A percentile compares a stretch with the other conserved stretches of the same genome.
phyloP scores from a whole-genome alignment of 1,284 basidiomycete species.

The Sparassis latifolia region DNA sequence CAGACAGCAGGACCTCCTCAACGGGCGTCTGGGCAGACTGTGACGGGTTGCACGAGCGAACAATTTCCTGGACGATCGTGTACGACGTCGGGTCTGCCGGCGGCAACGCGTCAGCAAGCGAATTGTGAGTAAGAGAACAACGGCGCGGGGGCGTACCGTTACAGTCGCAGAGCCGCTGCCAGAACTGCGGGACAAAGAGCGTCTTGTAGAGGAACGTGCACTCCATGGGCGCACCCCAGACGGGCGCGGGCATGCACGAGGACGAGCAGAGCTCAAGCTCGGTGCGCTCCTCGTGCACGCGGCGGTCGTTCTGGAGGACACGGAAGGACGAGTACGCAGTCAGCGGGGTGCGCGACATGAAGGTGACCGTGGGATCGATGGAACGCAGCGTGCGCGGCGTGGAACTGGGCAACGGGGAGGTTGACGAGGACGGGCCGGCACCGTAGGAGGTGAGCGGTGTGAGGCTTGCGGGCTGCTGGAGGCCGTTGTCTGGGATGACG shows the following conservation, averaged over 20 bases:
- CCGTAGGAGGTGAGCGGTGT: slow-evolving; percentile 10
- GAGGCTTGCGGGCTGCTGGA: slow-evolving; percentile 6
- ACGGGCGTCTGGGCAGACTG: background rate
- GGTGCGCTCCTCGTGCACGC: slow-evolving; percentile 46
- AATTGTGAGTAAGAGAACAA: no score
- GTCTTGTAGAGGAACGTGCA: slow-evolving; percentile 49
- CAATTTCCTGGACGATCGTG: slow-evolving; percentile 49
- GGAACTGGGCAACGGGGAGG: slow-evolving; percentile 4
- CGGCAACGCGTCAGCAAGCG: slow-evolving; percentile 1
- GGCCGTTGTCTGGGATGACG: slow-evolving; percentile 19
- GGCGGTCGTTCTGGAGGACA: slow-evolving; percentile 35
- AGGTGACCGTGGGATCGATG: slow-evolving; percentile 62
- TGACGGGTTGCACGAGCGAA: slow-evolving; percentile 10
- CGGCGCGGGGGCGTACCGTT: slow-evolving; percentile 33
- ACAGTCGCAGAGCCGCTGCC: slow-evolving; percentile 47
- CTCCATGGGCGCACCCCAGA: slow-evolving; percentile 29
- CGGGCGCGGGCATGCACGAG: slow-evolving; percentile 18
- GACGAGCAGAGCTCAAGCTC: slow-evolving; percentile 30
- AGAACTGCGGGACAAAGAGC: slow-evolving; percentile 52
- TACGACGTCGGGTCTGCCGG: slow-evolving; percentile 51
- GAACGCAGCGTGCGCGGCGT: slow-evolving; percentile 46
- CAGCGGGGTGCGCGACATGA: slow-evolving; percentile 42
- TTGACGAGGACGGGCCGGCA: slow-evolving; percentile 11
- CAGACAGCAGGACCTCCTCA: slow-evolving; percentile 20
- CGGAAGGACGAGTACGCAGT: slow-evolving; percentile 49